Conservation (phyloP, 306 rosid species). For the Rosa lucieae region DNA sequence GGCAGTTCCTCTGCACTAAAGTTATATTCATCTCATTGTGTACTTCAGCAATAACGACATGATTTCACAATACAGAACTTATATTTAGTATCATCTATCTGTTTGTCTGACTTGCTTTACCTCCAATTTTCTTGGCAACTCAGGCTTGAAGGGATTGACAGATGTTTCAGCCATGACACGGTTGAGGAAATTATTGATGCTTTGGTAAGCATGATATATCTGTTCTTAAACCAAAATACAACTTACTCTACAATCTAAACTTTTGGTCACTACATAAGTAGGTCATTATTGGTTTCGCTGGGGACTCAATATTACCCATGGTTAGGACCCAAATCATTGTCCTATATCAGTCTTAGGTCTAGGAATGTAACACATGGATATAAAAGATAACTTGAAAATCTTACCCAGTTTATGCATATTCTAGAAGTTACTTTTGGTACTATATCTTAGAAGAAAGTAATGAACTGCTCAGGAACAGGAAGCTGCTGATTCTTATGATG, state of each 20-base stretch:
- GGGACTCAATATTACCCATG: not conserved
- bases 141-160: constrained; percentile 73
- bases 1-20: not conserved
- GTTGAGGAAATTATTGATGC: constrained; percentile 87
- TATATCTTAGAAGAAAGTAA: not conserved
- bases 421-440: not conserved
- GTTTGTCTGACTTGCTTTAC: constrained; percentile 16
- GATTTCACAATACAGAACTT: not conserved
- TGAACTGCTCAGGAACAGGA: constrained; percentile 70
- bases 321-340: not conserved
- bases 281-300: not conserved
- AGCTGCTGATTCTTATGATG: constrained; percentile 54
- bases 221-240: not conserved
- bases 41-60: not conserved
- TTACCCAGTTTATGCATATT: not conserved
- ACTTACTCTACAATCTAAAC: not conserved
- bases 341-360: not conserved
- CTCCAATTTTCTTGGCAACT: constrained; percentile 22
- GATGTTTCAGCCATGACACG: constrained; percentile 81
- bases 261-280: not conserved
- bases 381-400: not conserved
- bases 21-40: not conserved
- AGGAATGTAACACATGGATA: not conserved
- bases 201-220: constrained; percentile 61
- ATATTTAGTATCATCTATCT: not conserved